Conservation (phyloP, 306 rosid species). For the Lathyrus oleraceus region DNA sequence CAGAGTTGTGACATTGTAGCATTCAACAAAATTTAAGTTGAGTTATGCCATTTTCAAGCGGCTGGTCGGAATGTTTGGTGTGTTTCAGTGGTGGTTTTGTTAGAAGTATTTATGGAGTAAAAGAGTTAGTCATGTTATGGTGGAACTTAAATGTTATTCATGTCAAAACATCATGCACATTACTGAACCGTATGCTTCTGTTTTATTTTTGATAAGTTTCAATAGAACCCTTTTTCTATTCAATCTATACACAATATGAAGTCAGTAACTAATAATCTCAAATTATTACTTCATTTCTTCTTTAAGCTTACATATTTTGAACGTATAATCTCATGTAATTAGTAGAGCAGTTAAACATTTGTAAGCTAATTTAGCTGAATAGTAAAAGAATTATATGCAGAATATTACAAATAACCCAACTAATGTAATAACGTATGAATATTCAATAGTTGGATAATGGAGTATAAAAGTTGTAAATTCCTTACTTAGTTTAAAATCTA, state of each 20-base stretch:
- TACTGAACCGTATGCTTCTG: not conserved
- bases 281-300: no score
- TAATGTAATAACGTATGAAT: no score
- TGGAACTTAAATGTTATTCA: constrained; percentile 11
- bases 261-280: no score
- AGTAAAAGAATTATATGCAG: no score
- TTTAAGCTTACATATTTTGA: no score
- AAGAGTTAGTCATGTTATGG: constrained; percentile 20
- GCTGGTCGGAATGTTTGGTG: constrained; percentile 34
- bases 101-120: constrained; percentile 36
- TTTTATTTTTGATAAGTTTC: not conserved
- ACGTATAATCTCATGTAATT: no score
- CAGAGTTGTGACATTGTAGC: constrained; percentile 96
- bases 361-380: no score
- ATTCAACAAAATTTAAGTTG: constrained; percentile 81
- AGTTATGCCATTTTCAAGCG: constrained; percentile 48
- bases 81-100: constrained; percentile 38
- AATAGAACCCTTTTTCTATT: not conserved
- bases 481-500: no score
- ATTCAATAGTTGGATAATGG: no score
- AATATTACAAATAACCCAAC: no score
- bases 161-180: constrained; percentile 20
- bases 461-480: no score
- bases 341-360: no score
- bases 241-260: not conserved